Percentiles rank a stretch among this genome's conserved stretches.
Conservation (phyloP, 2,329 filamentous ascomycete genomes). For the Penicillium fuscoglaucum region DNA sequence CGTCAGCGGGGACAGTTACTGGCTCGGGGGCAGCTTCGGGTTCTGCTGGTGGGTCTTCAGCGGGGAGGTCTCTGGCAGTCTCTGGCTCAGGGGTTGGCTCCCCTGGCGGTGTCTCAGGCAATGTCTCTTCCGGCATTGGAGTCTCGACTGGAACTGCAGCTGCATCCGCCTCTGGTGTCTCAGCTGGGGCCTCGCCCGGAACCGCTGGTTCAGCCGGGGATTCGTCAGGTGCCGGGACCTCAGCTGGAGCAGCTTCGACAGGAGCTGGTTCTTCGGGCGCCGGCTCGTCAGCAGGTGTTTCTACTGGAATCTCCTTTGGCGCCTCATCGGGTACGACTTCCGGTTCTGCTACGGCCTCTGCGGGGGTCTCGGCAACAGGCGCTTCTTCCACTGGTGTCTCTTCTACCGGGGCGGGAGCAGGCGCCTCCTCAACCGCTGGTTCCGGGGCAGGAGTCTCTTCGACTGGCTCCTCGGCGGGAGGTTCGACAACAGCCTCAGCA, state of each 20-base stretch:
- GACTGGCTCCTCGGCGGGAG: constrained; percentile 15
- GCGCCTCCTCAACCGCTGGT: constrained; percentile 3
- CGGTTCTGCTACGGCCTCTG: constrained; percentile 10
- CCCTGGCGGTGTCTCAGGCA: constrained; percentile 7
- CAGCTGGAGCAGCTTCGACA: constrained; percentile 11
- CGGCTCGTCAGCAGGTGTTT: constrained; percentile 6
- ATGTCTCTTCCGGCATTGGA: constrained; percentile 1
- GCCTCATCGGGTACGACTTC: constrained; percentile 7
- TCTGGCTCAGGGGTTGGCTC: constrained; percentile 5
- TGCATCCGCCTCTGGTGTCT: constrained; percentile 7
- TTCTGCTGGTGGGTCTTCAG: constrained; percentile 10
- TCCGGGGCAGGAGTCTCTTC: constrained; percentile 15
- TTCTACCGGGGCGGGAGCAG: constrained; percentile 15
- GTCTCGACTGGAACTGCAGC: constrained; percentile 7
- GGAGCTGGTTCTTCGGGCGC: constrained; percentile 6
- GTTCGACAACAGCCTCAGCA: constrained; percentile 17
- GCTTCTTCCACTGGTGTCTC: constrained; percentile 18
- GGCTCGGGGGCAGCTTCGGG: constrained; percentile 12
- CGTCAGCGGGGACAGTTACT: constrained; percentile 9
- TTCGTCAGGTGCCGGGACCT: constrained; percentile 10
- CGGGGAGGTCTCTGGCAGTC: constrained; percentile 5
- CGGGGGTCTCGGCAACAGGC: background rate
- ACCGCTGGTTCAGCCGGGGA: constrained; percentile 6
- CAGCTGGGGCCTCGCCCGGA: constrained; percentile 11
- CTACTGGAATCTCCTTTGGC: constrained; percentile 4